phyloP scores from a whole-genome alignment of 2,329 filamentous ascomycete genomes.

The Sphaerostilbella broomeana region DNA sequence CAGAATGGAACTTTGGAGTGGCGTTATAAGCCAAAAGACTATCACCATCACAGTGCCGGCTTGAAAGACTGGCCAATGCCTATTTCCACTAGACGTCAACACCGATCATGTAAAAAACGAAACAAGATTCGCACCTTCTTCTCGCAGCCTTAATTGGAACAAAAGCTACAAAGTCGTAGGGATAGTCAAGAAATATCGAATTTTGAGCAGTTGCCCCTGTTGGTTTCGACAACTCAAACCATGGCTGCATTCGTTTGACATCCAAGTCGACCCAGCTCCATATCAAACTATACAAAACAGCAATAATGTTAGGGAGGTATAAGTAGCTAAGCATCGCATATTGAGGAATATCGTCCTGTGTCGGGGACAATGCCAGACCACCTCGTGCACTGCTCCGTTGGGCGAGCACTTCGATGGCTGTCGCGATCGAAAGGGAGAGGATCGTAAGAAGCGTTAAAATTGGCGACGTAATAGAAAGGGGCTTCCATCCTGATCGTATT shows the following conservation, averaged over 20 bases:
- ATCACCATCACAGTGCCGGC: slow-evolving; percentile 41
- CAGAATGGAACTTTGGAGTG: slow-evolving; percentile 49
- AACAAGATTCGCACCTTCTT: slow-evolving; percentile 17
- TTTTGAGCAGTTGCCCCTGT: slow-evolving; percentile 36
- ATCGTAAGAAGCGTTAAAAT: slow-evolving; percentile 2
- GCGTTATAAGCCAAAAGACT: slow-evolving; percentile 49
- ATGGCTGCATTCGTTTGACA: slow-evolving; percentile 52
- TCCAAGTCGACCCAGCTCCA: slow-evolving; percentile 58
- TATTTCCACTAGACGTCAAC: neutral
- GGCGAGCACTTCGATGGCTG: slow-evolving; percentile 33
- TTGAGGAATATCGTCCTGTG: slow-evolving; percentile 27
- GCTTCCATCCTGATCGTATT: slow-evolving; percentile 13
- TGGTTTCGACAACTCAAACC: slow-evolving; percentile 46
- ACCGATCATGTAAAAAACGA: neutral
- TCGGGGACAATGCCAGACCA: slow-evolving; percentile 30
- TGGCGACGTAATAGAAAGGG: neutral
- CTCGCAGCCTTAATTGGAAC: slow-evolving; percentile 26
- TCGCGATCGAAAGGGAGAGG: neutral
- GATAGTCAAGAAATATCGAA: slow-evolving; percentile 49
- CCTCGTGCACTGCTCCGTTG: slow-evolving; percentile 32
- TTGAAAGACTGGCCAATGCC: slow-evolving; percentile 28
- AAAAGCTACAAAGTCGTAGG: slow-evolving; percentile 31
- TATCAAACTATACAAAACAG: slow-evolving; percentile 47
- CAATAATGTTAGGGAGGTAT: slow-evolving; percentile 47
- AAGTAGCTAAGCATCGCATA: slow-evolving; percentile 35